These are phyloP conservation scores for Claviceps humidiphila DNA, from an alignment of 2,329 filamentous ascomycete genomes.

Conservation along the genomic window DNA sequence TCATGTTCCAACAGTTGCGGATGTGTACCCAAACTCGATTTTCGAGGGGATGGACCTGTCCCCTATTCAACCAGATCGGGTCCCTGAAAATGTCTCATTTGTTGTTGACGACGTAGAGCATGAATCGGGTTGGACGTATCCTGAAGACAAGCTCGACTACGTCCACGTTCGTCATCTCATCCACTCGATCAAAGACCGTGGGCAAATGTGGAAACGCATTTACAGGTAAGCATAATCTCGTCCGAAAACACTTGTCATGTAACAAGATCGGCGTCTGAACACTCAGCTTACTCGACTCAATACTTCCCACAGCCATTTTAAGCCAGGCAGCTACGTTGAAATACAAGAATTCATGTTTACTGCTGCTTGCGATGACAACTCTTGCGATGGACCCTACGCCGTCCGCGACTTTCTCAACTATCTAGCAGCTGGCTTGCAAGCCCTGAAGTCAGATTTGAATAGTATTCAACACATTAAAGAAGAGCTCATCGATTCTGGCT, in stretches of 20 bases:
- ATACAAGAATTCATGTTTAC: constrained; percentile 32
- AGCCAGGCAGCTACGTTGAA: constrained; percentile 38
- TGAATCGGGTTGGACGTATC: constrained; percentile 34
- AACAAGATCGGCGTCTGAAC: background rate
- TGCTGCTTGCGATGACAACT: constrained; percentile 30
- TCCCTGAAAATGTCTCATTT: constrained; percentile 38
- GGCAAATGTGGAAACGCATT: constrained; percentile 27
- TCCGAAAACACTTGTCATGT: background rate
- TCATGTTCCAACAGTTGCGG: constrained; percentile 25
- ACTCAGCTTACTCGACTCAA: background rate
- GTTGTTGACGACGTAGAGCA: constrained; percentile 39
- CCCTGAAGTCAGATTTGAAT: constrained; percentile 28
- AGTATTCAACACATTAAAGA: constrained; percentile 22
- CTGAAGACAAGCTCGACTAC: constrained; percentile 31
- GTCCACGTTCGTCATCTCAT: constrained; percentile 36
- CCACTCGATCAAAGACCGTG: constrained; percentile 29
- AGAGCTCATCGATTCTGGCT: constrained; percentile 28
- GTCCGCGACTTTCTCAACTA: constrained; percentile 32
- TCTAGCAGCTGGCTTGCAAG: constrained; percentile 26
- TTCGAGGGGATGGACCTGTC: constrained; percentile 38
- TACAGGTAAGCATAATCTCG: constrained; percentile 21
- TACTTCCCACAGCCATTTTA: constrained; percentile 27
- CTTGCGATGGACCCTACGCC: constrained; percentile 30
- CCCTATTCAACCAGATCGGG: constrained; percentile 37
- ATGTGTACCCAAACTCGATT: constrained; percentile 28